Base-by-base conservation (phyloP, 1,284 basidiomycete genomes). In the Sparassis latifolia region DNA sequence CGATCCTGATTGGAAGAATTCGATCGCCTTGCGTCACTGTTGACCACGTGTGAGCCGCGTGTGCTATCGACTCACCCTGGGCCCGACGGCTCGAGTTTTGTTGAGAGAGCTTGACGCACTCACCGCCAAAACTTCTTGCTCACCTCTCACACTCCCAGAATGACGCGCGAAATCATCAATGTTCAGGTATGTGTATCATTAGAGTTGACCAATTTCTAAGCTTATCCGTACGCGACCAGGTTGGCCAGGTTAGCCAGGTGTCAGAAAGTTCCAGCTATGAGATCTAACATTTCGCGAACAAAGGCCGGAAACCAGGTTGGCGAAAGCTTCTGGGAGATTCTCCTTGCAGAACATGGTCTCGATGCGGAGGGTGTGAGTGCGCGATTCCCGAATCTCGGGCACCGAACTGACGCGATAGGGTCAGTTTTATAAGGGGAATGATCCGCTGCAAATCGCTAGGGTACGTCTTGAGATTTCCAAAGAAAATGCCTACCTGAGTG, bases 321-420 rank as follows among this genome's bases (percentile, higher is more conserved):
- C 47, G 86, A 87, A 63, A 74, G 73, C 43, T 91, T 91, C 62
- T 91, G 88, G 88, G 72, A 79, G 54, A 81, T 83, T 77, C 74
- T 90, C 45, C 72, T 92, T n/a, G 80, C 80, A 9, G 88, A 92
- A 69, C 88, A 92, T 67, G 88, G 87, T 0, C 72, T 92, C 37
- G 79, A 89, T 60, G 67, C 77, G 20, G 71, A 76, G 29, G 88
- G 89, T 63, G 88, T 89, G 61, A 57, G 80, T 62, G n/a, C 33
- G 33, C 51, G 43, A 51, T 50, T 40, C 46, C 42, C 33, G 30
- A 51, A 45, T 12, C 51, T 42, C 44, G 40, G 32, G 31, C 27
- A 32, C 33, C 49, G 38, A 42, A 30, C 20, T 45, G 32, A 48
- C 33, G 20, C 7, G 10, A 32, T 29, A 12, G 45, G 33, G 43